Evolutionary conservation across 352 stramenopile genomes (phyloP), one percentile per base, ranked within the genome.

Genomic region (Pythium volutum): DNA sequence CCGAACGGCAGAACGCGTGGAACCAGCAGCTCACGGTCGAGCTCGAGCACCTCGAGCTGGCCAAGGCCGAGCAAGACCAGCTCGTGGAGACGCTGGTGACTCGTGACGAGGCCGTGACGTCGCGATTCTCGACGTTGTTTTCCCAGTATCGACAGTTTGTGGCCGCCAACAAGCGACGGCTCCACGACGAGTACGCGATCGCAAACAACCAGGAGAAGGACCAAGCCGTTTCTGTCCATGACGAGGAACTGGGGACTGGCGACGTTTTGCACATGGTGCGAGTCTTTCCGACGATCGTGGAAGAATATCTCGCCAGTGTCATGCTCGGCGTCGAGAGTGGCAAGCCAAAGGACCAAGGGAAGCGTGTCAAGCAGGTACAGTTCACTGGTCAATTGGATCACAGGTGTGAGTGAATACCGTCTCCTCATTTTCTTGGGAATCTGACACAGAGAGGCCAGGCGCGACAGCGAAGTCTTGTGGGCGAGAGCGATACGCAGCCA

Each of bases 261-360:
- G 72, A 87, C 26, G 34, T 83, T 0, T 39, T 79, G 25, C 43
- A 71, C 42, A 65, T 86, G 66, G 55, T 88, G 47, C 78, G 81
- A 23, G 42, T 80, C 15, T 81, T 88, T 15, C 75, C 81, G 5
- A 56, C 65, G 22, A 55, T 87, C 22, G 43, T 90, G 49, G 75
- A 88, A 56, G 64, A 79, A 23, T 56, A 60, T 25, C 51, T 66
- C 16, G 49, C 58, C 8, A 38, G 38, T 4, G 38, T 52, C 16
- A 53, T 58, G 47, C 39, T 57, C 4, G 51, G 25, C 10, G n/a
- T 54, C 18, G 46, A 54, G 8, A 12, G 34, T 23, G 15, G 18
- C 31, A 41, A 39, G 12, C 6, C 5, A 33, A 27, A 20, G 20
- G 59, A 36, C 22, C 31, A 61, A 11, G n/a, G 33, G 23, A 25